Base-by-base conservation (phyloP, 768 basidiomycete species). In the Trichaptum fuscoviolaceum region DNA sequence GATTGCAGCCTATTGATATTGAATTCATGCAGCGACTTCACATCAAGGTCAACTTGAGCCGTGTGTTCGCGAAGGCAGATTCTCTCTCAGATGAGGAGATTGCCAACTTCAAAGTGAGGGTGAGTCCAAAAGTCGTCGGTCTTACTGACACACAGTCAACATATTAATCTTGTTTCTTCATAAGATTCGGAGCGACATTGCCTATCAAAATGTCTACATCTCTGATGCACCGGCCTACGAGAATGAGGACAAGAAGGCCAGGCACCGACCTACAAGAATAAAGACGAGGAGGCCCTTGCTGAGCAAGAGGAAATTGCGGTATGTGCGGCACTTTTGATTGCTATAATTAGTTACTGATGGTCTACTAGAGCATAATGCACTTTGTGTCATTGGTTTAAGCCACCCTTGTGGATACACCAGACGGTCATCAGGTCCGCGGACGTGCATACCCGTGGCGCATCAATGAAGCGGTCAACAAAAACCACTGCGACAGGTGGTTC, bases 401-500 rank as follows among this genome's bases (percentile, higher is more conserved):
- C 82, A 83, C 69, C n/a, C 79, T 90, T 65, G 92, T 99, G 35
- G 77, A 82, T 67, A 89, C 93, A 1, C 84, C 92, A 25, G 95
- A 96, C 72, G 95, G 96, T 26, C 91, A 95, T 67, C 82, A 90
- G 77, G 95, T 98, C 62, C 93, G 97, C 70, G 97, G 97, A 15
- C 93, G 97, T 71, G 83, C 87, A 3, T 99, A 99, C 77, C 97
- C 97, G 10, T 99, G 97, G 97, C 97, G 97, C 76, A 90, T 96
- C 63, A 95, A 99, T 70, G 97, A 99, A 76, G 97, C 99, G 25
- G 97, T 99, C 82, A 99, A 99, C 73, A 97, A 99, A 75, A 93
- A 95, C 18, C 97, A 99, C 75, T 99, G 97, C 71, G 97, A 99
- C 77, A 99, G 99, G 97, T 91, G 99, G 42, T 91, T 99, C 71